phyloP scores from a whole-genome alignment of 176 grass and related monocot genomes.

The Phyllostachys edulis region DNA sequence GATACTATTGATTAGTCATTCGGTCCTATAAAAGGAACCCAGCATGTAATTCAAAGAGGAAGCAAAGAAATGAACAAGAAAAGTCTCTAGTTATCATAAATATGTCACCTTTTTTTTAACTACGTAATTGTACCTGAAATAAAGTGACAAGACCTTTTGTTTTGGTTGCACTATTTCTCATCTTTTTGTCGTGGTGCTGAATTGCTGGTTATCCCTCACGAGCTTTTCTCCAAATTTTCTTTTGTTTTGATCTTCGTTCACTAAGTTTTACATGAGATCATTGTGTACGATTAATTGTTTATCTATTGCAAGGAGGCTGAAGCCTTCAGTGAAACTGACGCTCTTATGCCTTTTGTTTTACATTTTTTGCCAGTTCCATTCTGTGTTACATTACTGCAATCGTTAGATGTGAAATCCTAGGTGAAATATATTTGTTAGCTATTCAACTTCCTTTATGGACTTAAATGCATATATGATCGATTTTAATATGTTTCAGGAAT shows the following conservation, averaged over 20 bases:
- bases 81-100: not conserved
- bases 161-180: not conserved
- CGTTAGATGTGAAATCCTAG: not conserved
- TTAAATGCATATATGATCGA: not conserved
- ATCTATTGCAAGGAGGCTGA: not conserved
- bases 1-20: no score
- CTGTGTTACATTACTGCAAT: not conserved
- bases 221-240: not conserved
- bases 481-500: not conserved
- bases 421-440: not conserved
- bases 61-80: no score
- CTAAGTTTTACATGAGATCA: not conserved
- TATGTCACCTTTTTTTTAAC: not conserved
- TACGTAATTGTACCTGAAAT: not conserved
- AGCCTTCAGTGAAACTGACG: not conserved
- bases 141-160: not conserved
- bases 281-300: not conserved
- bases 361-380: not conserved
- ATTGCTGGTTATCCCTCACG: not conserved
- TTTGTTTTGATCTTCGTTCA: not conserved
- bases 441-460: not conserved
- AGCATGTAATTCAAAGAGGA: no score
- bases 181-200: not conserved
- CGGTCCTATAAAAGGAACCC: no score
- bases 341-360: constrained; percentile 4